Base-by-base conservation (phyloP, 768 basidiomycete species). In the Mycena belliarum region DNA sequence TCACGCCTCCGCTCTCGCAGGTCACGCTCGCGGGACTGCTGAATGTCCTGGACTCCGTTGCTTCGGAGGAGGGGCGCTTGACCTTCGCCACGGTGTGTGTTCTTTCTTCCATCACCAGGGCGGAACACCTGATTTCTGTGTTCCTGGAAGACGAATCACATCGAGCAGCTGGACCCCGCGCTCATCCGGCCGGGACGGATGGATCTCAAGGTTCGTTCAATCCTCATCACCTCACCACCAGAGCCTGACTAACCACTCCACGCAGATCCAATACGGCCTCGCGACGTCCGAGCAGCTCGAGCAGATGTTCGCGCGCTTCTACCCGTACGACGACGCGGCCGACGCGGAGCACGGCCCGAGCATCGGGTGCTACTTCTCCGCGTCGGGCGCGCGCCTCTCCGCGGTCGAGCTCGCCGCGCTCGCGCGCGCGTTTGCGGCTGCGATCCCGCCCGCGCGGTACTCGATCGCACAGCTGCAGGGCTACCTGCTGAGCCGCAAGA, bases 391-490 rank as follows among this genome's bases (percentile, higher is more conserved):
- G 16, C 59, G 59, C 6, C 53, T 60, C 38, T 35, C 54, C 20
- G 40, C 38, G 0, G n/a, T 18, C 1, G 41, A 0, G 25, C 59
- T 60, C 32, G 28, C 49, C 3, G 45, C 3, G 5, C 53, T 60
- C 28, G 71, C 72, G 3, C 37, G 60, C 14, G 26, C 57, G 16
- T 76, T 76, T 51, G 68, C 70, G 2, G 49, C 41, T 1, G 55
- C 54, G 23, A 59, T 77, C 18, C 74, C 76, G 0, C 61, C 68
- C 26, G 32, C 56, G 25, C 58, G 59, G 41, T 70, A 73, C 58
- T 70, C 71, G 32, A 68, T 73, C 10, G 74, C 76, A 16, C 70
- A 75, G 49, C 68, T 79, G 3, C 75, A 76, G 55, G 75, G 73
- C 2, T 77, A 70, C 57, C 60, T 78, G 37, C 65, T 79, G 23